Conservation (phyloP, 129 eudicot genomes). For the Artemisia argyi region DNA sequence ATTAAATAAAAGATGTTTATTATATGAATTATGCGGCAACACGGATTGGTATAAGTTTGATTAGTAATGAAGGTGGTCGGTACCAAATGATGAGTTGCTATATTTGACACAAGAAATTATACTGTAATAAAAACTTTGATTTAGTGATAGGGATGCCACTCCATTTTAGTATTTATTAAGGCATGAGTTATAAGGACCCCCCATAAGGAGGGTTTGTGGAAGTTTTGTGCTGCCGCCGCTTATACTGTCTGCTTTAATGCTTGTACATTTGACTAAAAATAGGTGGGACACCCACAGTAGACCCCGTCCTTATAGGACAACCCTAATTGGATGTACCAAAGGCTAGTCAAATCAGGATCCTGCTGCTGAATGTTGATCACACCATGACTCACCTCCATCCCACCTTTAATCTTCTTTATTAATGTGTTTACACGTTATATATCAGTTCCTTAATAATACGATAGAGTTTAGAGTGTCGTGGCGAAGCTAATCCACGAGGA, state of each 20-base stretch:
- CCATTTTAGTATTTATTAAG: not conserved
- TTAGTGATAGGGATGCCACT: slow-evolving; percentile 38
- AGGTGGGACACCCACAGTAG: too few relatives aligned
- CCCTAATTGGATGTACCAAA: slow-evolving; percentile 24
- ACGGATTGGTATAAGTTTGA: slow-evolving; percentile 3
- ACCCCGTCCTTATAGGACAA: too few relatives aligned
- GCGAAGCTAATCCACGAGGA: not conserved
- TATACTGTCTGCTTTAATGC: too few relatives aligned
- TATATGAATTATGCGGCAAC: not conserved
- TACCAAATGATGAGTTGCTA: slow-evolving; percentile 9
- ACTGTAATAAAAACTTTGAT: slow-evolving; percentile 12
- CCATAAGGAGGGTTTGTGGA: too few relatives aligned
- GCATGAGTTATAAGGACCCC: too few relatives aligned
- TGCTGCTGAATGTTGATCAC: slow-evolving; percentile 19
- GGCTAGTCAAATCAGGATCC: slow-evolving; percentile 27
- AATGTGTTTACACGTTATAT: not conserved
- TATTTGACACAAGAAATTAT: slow-evolving; percentile 8
- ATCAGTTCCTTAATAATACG: not conserved
- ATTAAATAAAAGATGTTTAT: not conserved
- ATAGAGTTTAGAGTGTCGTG: not conserved
- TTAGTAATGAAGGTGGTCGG: not conserved
- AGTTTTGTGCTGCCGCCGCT: too few relatives aligned
- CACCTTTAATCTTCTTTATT: not conserved
- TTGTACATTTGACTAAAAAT: too few relatives aligned
- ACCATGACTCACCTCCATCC: slow-evolving; percentile 10